Evolutionary conservation across 345 rosid genomes (phyloP), one percentile per base, ranked within the genome.

Genomic region (Melaleuca alternifolia): DNA sequence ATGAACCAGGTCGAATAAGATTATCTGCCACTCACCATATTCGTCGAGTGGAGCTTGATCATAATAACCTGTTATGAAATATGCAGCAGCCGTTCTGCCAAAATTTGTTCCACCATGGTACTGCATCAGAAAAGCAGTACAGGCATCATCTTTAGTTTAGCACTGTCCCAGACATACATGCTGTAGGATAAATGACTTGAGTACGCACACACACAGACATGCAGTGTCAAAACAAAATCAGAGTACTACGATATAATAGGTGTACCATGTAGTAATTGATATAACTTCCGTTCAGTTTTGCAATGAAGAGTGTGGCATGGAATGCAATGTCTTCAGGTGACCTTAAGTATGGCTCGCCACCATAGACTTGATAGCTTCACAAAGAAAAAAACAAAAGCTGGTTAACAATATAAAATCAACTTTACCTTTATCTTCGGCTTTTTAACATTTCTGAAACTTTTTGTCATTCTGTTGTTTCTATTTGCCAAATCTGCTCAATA

Each of bases 21-120:
- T 54, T 30, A 54, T 89, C 59, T 53, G 71, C 57, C 20, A 21
- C 92, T 84, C 59, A 97, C 99, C 99, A 30, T 95, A 97, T 88
- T 97, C 99, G 57, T 96, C 99, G 0, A 97, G 90, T 23, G 99
- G 99, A 89, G 99, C 98, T 89, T 94, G 94, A 89, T 97, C 99
- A 24, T 97, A 97, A 84, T 96, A 96, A 89, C 95, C 88, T 51
- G 98, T 91, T 48, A 93, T 93, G 53, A 94, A 86, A 87, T 93
- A 94, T 18, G 95, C 92, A n/a, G 98, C 85, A 3, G 94, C 91
- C 48, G 95, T 91, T 86, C 99, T 93, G 84, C 99, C 99, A 79
- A 97, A 95, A 92, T 95, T 97, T 5, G 99, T 97, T 87, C 99
- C 99, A 12, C 99, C 99, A 54, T 97, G 99, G 86, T 94, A 97